Evolutionary conservation across 257 asterid species (phyloP).

Genomic region (Solanum dulcamara): DNA sequence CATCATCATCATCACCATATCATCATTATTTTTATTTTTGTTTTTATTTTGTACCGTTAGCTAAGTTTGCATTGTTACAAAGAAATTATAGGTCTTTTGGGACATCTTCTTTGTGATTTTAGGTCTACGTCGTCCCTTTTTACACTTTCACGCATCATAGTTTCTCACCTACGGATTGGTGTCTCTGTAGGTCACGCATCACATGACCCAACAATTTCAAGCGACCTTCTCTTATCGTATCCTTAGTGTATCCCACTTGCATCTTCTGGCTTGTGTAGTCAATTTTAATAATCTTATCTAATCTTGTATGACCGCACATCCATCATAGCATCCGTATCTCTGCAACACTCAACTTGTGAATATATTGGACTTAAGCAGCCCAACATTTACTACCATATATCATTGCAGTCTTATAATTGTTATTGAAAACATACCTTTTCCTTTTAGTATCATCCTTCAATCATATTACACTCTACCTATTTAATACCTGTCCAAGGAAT

Average conservation of each 20-base stretch:
- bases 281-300: too few species aligned
- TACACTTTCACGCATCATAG: not conserved
- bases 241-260: not conserved
- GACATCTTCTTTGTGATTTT: too few species aligned
- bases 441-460: not conserved
- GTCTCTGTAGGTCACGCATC: not conserved
- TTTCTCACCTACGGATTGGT: not conserved
- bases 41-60: too few species aligned
- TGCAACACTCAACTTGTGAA: too few species aligned
- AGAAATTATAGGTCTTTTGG: not conserved
- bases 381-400: not conserved
- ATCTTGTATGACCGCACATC: too few species aligned
- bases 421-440: not conserved
- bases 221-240: not conserved
- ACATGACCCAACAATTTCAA: not conserved
- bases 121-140: too few species aligned
- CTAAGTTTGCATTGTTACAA: not conserved
- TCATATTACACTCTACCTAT: not conserved
- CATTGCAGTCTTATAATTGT: not conserved
- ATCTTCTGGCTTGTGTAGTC: not conserved
- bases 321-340: too few species aligned
- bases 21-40: too few species aligned
- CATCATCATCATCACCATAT: too few species aligned
- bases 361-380: too few species aligned
- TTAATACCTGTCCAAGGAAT: not conserved